A percentile compares a stretch with the other conserved stretches of the same genome.
Evolutionary conservation across 2,329 filamentous ascomycete species (phyloP).

Genomic region (Colletotrichum sp.): DNA sequence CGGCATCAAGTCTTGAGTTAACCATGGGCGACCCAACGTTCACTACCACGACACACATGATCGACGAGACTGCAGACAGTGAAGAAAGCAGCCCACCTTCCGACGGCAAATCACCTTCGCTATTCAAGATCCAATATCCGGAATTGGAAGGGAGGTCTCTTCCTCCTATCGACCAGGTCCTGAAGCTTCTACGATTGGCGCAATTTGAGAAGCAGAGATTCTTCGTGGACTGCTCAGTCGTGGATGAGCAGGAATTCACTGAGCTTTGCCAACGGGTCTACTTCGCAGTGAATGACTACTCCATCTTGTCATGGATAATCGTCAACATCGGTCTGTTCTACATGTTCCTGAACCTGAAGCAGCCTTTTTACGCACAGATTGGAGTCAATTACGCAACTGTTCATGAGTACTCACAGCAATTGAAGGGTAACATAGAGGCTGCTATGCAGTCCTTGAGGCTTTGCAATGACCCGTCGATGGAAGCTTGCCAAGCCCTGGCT

Average conservation of each 20-base stretch:
- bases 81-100: background rate
- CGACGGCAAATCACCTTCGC: background rate
- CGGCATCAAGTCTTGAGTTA: background rate
- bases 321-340: slow-evolving; percentile 31
- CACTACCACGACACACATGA: background rate
- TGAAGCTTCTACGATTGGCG: slow-evolving; percentile 29
- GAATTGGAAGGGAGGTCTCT: slow-evolving; percentile 24
- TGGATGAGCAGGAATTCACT: slow-evolving; percentile 29
- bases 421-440: slow-evolving; percentile 26
- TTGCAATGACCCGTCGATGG: slow-evolving; percentile 30
- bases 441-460: slow-evolving; percentile 30
- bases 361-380: slow-evolving; percentile 21
- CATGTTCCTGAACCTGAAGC: slow-evolving; percentile 24
- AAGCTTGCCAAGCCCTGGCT: slow-evolving; percentile 29
- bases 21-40: background rate
- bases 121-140: slow-evolving; percentile 22
- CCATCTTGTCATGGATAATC: slow-evolving; percentile 30
- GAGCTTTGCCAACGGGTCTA: slow-evolving; percentile 30
- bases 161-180: slow-evolving; percentile 28
- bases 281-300: slow-evolving; percentile 31
- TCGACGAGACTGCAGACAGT: background rate
- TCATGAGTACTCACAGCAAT: slow-evolving; percentile 2
- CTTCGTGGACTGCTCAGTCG: slow-evolving; percentile 29
- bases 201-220: slow-evolving; percentile 29
- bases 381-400: background rate